Evolutionary conservation across 1,139 yeast genomes (phyloP), one percentile per base, ranked within the genome.

Genomic region (Eremothecium gossypii): DNA sequence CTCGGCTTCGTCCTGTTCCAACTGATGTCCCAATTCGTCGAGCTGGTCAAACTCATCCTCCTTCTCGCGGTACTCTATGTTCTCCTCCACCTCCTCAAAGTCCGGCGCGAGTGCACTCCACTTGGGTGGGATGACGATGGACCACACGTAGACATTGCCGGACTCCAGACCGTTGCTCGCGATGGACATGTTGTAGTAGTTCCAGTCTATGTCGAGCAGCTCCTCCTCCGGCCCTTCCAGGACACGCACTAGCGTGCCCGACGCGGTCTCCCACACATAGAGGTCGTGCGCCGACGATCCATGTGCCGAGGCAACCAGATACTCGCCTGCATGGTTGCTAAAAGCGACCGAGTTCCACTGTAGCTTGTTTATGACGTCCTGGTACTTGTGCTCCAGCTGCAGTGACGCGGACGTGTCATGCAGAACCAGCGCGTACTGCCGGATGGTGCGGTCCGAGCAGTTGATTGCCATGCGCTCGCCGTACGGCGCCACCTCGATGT

Each of bases 101-200:
- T 91, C 98, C 0, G 97, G 97, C 0, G 97, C 97, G 51, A 89
- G 69, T 0, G 96, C 95, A 61, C 95, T 83, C 98, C 98, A 89
- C 63, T 85, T 83, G 55, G 87, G 96, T 0, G 95, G 94, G 32
- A 84, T 77, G 36, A 76, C 76, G 12, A 85, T 75, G 43, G 83
- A 77, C 96, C 96, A 91, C 39, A 84, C 60, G 58, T 85, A 87
- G 1, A 89, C 73, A 26, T 77, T 70, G 0, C 97, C 97, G 31
- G 85, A 74, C 55, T 89, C 97, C 40, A 85, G 66, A 0, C 97
- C 96, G 13, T 86, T 83, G n/a, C 95, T 83, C 8, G 83, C 85
- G 33, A 89, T 79, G 48, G 76, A 69, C 59, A 95, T 85, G 42
- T 78, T 71, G 38, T 77, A 67, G 43, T 77, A 78, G 57, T 89